Percentiles rank a stretch among this genome's conserved stretches.
Conservation (phyloP, 345 rosid species). For the Microthlaspi erraticum region DNA sequence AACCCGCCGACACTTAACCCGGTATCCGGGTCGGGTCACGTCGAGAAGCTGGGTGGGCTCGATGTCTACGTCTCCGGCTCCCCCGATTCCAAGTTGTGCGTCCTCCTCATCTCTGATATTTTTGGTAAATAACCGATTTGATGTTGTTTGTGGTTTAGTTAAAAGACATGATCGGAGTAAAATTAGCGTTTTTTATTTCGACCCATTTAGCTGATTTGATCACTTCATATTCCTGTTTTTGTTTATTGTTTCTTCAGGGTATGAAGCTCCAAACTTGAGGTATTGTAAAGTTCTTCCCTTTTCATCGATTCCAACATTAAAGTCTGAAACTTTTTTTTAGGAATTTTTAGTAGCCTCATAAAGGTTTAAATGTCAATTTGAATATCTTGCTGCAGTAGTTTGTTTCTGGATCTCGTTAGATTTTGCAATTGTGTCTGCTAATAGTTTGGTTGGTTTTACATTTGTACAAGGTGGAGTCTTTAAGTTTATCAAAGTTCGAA, state of each 20-base stretch:
- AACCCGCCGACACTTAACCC: constrained; percentile 70
- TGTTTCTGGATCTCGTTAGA: constrained; percentile 4
- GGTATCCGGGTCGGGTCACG: constrained; percentile 63
- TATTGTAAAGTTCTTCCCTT: constrained; percentile 28
- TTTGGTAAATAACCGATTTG: constrained; percentile 49
- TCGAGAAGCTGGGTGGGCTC: constrained; percentile 66
- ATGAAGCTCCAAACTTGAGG: constrained; percentile 69
- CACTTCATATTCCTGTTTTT: constrained; percentile 1
- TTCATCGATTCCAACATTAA: neutral
- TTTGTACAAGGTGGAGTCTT: constrained; percentile 17
- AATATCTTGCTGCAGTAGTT: neutral
- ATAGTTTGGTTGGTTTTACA: constrained; percentile 8
- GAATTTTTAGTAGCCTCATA: neutral
- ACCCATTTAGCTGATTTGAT: constrained; percentile 4
- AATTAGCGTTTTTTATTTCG: neutral
- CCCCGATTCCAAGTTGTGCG: constrained; percentile 55
- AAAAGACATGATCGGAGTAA: neutral
- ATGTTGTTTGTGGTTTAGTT: neutral
- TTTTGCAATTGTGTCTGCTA: neutral
- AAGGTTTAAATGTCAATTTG: neutral
- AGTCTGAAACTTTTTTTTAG: neutral
- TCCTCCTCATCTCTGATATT: constrained; percentile 72
- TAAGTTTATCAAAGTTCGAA: neutral
- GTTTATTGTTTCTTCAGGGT: constrained; percentile 49
- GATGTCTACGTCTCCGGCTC: constrained; percentile 69